Percentiles rank a stretch among this genome's conserved stretches.
These are phyloP conservation scores for Pichia rugopelliculosa DNA, from an alignment of 805 yeast genomes.

Conservation along the genomic window DNA sequence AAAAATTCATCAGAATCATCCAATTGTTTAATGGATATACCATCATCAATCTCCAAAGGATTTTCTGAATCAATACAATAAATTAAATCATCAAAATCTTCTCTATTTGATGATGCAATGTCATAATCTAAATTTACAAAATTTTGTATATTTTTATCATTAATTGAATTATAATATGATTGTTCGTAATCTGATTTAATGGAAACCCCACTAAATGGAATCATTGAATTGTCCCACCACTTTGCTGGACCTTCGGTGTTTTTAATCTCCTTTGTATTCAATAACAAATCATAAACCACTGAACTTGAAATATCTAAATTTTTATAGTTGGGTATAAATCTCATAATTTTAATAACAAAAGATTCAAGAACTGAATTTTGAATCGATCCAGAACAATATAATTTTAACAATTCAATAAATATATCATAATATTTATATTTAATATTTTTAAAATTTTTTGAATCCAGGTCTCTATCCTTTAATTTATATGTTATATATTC, in stretches of 20 bases:
- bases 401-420: conserved; percentile 40
- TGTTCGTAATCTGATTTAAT: conserved; percentile 37
- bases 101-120: conserved; percentile 22
- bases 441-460: background rate
- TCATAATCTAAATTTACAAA: conserved; percentile 17
- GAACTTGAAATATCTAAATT: conserved; percentile 44
- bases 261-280: conserved; percentile 24
- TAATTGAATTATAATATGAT: conserved; percentile 31
- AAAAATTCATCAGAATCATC: conserved; percentile 28
- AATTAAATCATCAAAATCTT: conserved; percentile 41
- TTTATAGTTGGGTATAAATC: conserved; percentile 25
- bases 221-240: conserved; percentile 40
- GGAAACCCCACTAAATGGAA: conserved; percentile 39
- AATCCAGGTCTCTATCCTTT: background rate
- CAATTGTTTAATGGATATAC: conserved; percentile 49
- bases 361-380: conserved; percentile 43
- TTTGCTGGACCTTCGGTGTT: conserved; percentile 41
- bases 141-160: conserved; percentile 13
- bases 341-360: conserved; percentile 35
- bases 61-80: conserved; percentile 76
- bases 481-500: conserved; percentile 14
- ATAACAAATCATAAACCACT: conserved; percentile 44
- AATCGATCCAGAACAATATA: conserved; percentile 49
- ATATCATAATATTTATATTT: conserved; percentile 29
- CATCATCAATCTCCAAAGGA: conserved; percentile 94